Base-by-base conservation (phyloP, 2,329 filamentous ascomycete genomes). In the Hymenoscyphus fraxineus region DNA sequence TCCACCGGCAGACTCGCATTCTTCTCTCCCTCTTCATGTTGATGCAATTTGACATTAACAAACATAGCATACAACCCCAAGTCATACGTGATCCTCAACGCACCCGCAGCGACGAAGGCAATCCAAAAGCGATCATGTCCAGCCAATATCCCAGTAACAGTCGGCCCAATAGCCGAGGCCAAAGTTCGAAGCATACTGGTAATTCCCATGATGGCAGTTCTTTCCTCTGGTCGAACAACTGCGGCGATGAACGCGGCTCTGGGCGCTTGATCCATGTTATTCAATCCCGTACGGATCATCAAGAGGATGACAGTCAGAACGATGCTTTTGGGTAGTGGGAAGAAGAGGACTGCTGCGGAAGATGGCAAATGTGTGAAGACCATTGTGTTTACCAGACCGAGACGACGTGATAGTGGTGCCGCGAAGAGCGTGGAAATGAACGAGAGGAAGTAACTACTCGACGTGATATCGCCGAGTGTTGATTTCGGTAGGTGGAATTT, bases 301-400 rank as follows among this genome's bases (percentile, higher is more conserved):
- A 91, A 78, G 51, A 91, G 82, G 0, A 80, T 74, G 19, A 90
- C 78, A 0, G 87, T 82, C 0, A 87, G 70, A 0, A 84, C 82
- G 16, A 92, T 83, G 22, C 89, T 75, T 7, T 81, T 78, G 3
- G 70, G 70, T 2, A 68, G 22, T 2, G 71, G 70, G 38, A 73
- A 73, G 1, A 91, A 80, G 64, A 87, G 87, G 35, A 91, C 77
- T 2, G 88, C 81, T 12, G 67, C 64, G 10, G 77, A 69, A 0
- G 88, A 90, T 0, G 89, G 89, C 0, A 92, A 78, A 69, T 91
- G 88, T 0, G 88, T 90, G 72, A 90, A 89, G 4, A 90, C 87
- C 88, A 92, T 91, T 0, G 88, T 90, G 78, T 85, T 70, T 55
- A 91, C 82, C 19, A 92, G 83, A 2, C 84, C 84, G 13, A 80